These are phyloP conservation scores for Prunella vulgaris DNA, from an alignment of 257 asterid species.

Conservation along the genomic window DNA sequence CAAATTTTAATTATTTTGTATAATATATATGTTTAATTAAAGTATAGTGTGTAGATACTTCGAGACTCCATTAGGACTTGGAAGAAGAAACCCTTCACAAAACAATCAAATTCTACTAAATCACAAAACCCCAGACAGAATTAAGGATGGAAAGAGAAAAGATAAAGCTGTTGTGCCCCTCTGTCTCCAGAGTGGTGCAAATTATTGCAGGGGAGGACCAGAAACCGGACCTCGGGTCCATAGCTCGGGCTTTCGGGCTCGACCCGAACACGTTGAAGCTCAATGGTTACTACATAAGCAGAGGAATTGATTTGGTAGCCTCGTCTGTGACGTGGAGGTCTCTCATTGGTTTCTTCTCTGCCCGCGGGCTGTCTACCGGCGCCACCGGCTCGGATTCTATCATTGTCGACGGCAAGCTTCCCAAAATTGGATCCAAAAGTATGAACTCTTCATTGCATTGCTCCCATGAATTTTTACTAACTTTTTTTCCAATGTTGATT, in stretches of 20 bases:
- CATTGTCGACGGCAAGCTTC: constrained; percentile 58
- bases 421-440: constrained; percentile 63
- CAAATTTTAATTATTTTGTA: too few species aligned
- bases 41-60: too few species aligned
- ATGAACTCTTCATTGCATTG: not conserved
- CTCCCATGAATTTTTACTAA: not conserved
- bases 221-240: constrained; percentile 67
- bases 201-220: constrained; percentile 53
- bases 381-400: constrained; percentile 49
- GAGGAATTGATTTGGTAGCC: constrained; percentile 71
- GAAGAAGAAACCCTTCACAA: not conserved
- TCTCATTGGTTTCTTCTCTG: constrained; percentile 67
- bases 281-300: constrained; percentile 77
- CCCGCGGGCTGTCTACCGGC: constrained; percentile 69
- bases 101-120: too few species aligned
- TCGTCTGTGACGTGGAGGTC: constrained; percentile 91
- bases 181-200: constrained; percentile 37
- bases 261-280: constrained; percentile 68
- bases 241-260: constrained; percentile 67
- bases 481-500: not conserved
- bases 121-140: too few species aligned
- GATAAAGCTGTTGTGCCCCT: constrained; percentile 50
- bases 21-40: too few species aligned
- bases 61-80: constrained; percentile 13
- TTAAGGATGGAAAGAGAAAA: constrained; percentile 31